These are phyloP conservation scores for Bruguiera parviflora DNA, from an alignment of 345 rosid species.

Conservation along the genomic window DNA sequence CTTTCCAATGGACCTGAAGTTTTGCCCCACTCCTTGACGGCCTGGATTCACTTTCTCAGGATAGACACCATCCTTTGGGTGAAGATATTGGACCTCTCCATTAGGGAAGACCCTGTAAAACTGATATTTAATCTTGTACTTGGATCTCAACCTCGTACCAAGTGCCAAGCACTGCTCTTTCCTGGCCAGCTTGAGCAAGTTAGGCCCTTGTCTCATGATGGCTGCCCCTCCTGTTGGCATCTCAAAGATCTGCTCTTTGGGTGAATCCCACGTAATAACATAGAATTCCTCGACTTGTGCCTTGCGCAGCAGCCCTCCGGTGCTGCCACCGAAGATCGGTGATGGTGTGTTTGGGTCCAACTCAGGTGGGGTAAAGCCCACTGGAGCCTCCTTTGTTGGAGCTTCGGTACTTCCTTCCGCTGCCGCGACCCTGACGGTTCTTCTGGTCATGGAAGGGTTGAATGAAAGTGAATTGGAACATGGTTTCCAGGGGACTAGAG, in stretches of 20 bases:
- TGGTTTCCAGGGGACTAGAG: conserved; percentile 41
- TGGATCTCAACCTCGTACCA: conserved; percentile 75
- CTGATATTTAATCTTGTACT: conserved; percentile 83
- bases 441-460: conserved; percentile 28
- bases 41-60: conserved; percentile 86
- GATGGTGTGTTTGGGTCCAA: conserved; percentile 81
- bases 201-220: conserved; percentile 86
- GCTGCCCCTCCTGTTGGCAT: conserved; percentile 96
- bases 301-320: conserved; percentile 66
- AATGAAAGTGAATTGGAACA: conserved; percentile 24
- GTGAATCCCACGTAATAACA: conserved; percentile 85
- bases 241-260: conserved; percentile 85
- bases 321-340: conserved; percentile 81
- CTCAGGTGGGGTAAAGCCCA: conserved; percentile 75
- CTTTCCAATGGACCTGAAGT: conserved; percentile 73
- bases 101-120: conserved; percentile 82
- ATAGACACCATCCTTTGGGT: conserved; percentile 83
- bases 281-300: conserved; percentile 88
- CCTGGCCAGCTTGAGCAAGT: conserved; percentile 76
- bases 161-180: conserved; percentile 83
- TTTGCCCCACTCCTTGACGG: conserved; percentile 71
- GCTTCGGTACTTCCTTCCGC: conserved; percentile 27
- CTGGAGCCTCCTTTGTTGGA: conserved; percentile 51
- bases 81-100: conserved; percentile 80
- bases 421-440: conserved; percentile 38